Conservation (phyloP, 345 rosid species). For the Jatropha curcas region DNA sequence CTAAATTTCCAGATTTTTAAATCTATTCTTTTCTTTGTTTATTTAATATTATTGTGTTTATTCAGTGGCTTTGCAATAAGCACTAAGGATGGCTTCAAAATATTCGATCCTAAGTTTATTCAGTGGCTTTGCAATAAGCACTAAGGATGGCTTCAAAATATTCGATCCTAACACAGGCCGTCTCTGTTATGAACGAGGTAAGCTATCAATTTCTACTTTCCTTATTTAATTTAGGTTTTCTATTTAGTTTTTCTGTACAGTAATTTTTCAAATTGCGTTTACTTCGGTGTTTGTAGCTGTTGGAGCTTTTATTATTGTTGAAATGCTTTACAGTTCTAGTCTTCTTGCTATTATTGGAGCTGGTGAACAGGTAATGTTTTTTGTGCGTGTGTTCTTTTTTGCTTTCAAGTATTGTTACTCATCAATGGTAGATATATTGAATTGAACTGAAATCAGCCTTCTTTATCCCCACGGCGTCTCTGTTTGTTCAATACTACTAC, state of each 20-base stretch:
- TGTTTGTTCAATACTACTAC: conserved; percentile 73
- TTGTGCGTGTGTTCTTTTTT: not conserved
- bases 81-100: conserved; percentile 69
- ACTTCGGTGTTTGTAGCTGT: conserved; percentile 43
- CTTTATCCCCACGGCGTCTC: conserved; percentile 78
- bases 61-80: conserved; percentile 72
- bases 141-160: conserved; percentile 69
- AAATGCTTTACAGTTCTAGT: conserved; percentile 86
- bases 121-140: too few species aligned
- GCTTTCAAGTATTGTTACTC: not conserved
- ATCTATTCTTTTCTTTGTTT: not conserved
- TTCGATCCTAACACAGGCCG: conserved; percentile 78
- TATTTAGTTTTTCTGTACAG: too few species aligned
- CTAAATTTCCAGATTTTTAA: not conserved
- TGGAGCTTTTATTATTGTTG: conserved; percentile 78
- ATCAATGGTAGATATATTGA: conserved; percentile 3
- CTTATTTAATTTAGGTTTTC: not conserved
- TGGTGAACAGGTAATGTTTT: conserved; percentile 75
- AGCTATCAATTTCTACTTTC: conserved; percentile 19
- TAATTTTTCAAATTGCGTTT: not conserved
- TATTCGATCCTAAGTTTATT: conserved; percentile 77
- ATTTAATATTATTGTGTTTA: not conserved
- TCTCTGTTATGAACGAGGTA: conserved; percentile 81
- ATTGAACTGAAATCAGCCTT: conserved; percentile 49
- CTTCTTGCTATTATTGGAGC: conserved; percentile 97